Evolutionary conservation across 768 basidiomycete genomes (phyloP), one percentile per base, ranked within the genome.

Genomic region (Collybia mongolica): DNA sequence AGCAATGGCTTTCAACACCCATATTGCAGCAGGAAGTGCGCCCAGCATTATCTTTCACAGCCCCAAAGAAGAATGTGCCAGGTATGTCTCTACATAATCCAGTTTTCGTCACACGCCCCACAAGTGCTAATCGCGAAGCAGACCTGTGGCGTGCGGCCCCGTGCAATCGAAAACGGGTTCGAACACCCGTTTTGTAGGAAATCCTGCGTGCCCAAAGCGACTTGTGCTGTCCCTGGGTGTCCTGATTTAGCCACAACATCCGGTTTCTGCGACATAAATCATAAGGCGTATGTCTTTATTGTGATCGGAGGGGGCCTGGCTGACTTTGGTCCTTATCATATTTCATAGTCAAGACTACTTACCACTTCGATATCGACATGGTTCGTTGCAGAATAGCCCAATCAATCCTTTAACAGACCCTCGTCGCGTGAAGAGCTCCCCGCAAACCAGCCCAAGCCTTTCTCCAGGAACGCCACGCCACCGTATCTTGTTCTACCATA

Each of bases 401-500:
- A 49, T 15, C 45, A 46, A 38, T 29, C 15, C n/a, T 6, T 23
- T 9, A 41, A 23, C 46, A 26, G 35, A 51, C 24, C 49, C 39
- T 32, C 42, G 29, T 19, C 22, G 14, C 8, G 41, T 23, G 6
- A 35, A 24, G 29, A 39, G 8, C 4, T 36, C 58, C 51, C 17
- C 15, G 39, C 41, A 38, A 15, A 39, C 11, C 14, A 32, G 11
- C 39, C 42, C 17, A 14, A 26, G 15, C 18, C 14, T 18, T 8
- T 6, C 63, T 60, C 23, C 65, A 60, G 22, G n/a, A 19, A 6
- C 35, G 26, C 45, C 14, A 23, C 65, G 69, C 6, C 60, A 60
- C 5, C 72, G 71, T 1, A 72, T 87, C 52, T 60, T 81, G 3
- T 88, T 88, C 62, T 87, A 88, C 54, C 72, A 86, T 56, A 87